Evolutionary conservation across 345 rosid genomes (phyloP).

Genomic region (Aegle marmelos): DNA sequence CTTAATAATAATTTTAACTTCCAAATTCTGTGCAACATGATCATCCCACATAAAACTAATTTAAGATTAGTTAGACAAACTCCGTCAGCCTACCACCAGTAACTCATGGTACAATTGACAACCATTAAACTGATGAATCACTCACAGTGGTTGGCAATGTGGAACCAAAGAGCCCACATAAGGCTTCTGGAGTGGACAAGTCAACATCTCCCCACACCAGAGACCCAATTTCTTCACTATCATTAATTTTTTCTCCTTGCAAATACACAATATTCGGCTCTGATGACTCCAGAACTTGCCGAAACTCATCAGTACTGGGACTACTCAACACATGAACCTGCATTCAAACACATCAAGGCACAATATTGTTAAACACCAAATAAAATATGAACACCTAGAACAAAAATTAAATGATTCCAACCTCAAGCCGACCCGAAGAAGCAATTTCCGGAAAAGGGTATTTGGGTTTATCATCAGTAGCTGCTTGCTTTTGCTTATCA

Average conservation of each 20-base stretch:
- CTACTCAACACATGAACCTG: constrained; percentile 79
- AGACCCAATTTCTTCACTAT: constrained; percentile 69
- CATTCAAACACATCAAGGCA: constrained; percentile 23
- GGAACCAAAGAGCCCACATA: constrained; percentile 70
- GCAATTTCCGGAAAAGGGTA: constrained; percentile 82
- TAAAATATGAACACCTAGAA: constrained; percentile 8
- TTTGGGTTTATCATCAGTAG: constrained; percentile 42
- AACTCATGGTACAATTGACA: not conserved
- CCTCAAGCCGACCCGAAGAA: constrained; percentile 92
- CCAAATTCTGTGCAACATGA: not conserved
- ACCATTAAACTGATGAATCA: constrained; percentile 20
- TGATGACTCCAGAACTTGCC: constrained; percentile 47
- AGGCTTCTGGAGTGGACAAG: constrained; percentile 67
- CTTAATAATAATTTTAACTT: not conserved
- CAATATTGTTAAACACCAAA: constrained; percentile 3
- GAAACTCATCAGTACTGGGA: constrained; percentile 76
- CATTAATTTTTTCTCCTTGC: constrained; percentile 68
- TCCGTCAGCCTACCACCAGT: not conserved
- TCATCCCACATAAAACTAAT: not conserved
- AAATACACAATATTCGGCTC: constrained; percentile 78
- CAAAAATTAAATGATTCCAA: constrained; percentile 13
- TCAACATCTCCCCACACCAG: constrained; percentile 59
- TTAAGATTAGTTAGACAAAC: not conserved
- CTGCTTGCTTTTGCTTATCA: constrained; percentile 42
- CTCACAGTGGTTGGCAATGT: constrained; percentile 82